Base-by-base conservation (phyloP, 192 early-diverging fungal genomes). In the Podila verticillata region DNA sequence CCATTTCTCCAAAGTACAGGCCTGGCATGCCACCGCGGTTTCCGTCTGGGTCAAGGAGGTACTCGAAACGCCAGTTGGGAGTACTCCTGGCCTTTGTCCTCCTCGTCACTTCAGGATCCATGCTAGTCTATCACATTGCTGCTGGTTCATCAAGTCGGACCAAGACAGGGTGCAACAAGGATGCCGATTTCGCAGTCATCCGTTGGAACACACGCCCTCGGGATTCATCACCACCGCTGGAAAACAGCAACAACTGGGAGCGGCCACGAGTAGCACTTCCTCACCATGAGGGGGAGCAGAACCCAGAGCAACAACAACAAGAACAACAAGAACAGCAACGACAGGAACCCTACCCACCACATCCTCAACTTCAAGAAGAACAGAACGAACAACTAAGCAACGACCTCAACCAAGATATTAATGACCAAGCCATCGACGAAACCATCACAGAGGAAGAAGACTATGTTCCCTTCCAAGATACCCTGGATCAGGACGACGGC, bases 1-100 rank as follows among this genome's bases (percentile, higher is more conserved):
- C 70, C 24, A 67, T 64, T 17, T 80, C 77, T 65, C 77, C 77
- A 54, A 80, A 80, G 51, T 60, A 63, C 77, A 64, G 70, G 70
- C 54, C 65, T 12, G 69, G 51, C 56, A 35, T 49, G 56, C 48
- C 72, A 39, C 66, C 65, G 3, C 65, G 70, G 24, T 80, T 61
- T 48, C 48, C 48, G 6, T 61, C 65, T 0, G 31, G 62, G 22
- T 54, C 77, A 63, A 68, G 66, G 48, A 30, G 68, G 22, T 58
- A 72, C 54, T 30, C 65, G 30, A 48, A n/a, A 26, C 57, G 70
- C n/a, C 66, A 68, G 60, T 61, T 80, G 51, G 65, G 72, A 15
- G 32, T 80, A n/a, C 61, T 80, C 15, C 4, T 80, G 0, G 66
- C 77, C 28, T 64, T 80, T 44, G 31, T 64, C 8, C 77, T 80